These are phyloP conservation scores for Wickerhamomyces sp. DNA, from an alignment of 1,139 yeast genomes.

Conservation along the genomic window DNA sequence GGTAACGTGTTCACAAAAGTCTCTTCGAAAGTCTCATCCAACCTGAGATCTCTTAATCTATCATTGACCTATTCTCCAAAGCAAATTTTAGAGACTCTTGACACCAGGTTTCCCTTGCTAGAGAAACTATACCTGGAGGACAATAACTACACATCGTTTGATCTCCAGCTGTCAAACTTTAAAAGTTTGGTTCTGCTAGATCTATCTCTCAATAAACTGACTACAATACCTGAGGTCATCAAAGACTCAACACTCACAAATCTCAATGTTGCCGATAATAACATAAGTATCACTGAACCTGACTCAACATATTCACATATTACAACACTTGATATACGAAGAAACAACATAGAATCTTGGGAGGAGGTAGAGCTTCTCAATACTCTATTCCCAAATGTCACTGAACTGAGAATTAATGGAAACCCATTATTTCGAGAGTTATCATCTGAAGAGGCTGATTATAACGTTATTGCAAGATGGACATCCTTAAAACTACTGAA, in stretches of 20 bases:
- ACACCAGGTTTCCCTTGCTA: slow-evolving; percentile 40
- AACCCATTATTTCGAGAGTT: slow-evolving; percentile 43
- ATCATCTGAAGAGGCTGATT: slow-evolving; percentile 33
- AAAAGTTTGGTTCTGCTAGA: slow-evolving; percentile 31
- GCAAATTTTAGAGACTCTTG: slow-evolving; percentile 27
- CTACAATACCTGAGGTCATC: slow-evolving; percentile 9
- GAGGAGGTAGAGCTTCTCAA: slow-evolving; percentile 39
- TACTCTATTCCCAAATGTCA: slow-evolving; percentile 33
- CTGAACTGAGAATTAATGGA: slow-evolving; percentile 41
- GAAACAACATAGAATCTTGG: slow-evolving; percentile 46
- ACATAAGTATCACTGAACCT: slow-evolving; percentile 7
- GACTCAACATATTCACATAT: slow-evolving; percentile 2
- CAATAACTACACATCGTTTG: slow-evolving; percentile 27
- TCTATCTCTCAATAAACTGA: slow-evolving; percentile 40
- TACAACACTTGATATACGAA: slow-evolving; percentile 39
- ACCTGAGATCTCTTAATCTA: slow-evolving; percentile 27
- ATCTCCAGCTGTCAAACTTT: slow-evolving; percentile 1
- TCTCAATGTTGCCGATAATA: slow-evolving; percentile 23
- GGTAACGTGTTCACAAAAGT: slow-evolving; percentile 49
- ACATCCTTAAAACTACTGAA: slow-evolving; percentile 40
- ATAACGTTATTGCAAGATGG: slow-evolving; percentile 48
- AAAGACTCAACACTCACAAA: slow-evolving; percentile 5
- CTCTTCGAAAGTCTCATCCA: slow-evolving; percentile 3
- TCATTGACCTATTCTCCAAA: slow-evolving; percentile 23
- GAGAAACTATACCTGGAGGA: slow-evolving; percentile 41